Evolutionary conservation across 2,329 filamentous ascomycete species (phyloP).

Genomic region (Neofusicoccum kwambonambiense): DNA sequence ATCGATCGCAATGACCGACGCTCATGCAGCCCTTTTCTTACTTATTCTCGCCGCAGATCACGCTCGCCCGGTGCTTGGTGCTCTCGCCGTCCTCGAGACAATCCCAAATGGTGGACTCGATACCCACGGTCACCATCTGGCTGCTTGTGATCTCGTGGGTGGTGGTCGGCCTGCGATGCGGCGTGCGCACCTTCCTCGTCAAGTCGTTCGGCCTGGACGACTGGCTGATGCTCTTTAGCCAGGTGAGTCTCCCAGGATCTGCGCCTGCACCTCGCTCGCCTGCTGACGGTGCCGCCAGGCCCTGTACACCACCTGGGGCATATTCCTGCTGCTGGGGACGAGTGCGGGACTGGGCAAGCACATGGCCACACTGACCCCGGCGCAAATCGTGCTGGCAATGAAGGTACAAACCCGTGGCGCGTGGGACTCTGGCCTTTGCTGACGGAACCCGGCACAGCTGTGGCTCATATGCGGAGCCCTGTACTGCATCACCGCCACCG

Average conservation of each 20-base stretch:
- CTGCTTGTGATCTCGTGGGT: conserved; percentile 39
- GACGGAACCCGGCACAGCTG: conserved; percentile 29
- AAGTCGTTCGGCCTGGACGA: conserved; percentile 42
- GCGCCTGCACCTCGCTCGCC: not conserved
- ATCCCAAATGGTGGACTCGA: not conserved
- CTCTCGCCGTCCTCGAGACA: not conserved
- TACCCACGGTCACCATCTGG: not conserved
- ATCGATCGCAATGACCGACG: not conserved
- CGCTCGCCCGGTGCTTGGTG: not conserved
- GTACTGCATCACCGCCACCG: conserved; percentile 49
- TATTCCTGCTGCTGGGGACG: conserved; percentile 31
- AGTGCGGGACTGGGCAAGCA: conserved; percentile 38
- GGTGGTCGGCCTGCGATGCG: conserved; percentile 37
- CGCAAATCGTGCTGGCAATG: conserved; percentile 29
- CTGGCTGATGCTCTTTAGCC: conserved; percentile 40
- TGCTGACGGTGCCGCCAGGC: conserved; percentile 24
- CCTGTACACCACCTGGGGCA: conserved; percentile 40
- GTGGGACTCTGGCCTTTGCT: not conserved
- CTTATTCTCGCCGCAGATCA: not conserved
- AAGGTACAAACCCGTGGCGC: conserved; percentile 21
- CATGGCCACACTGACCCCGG: conserved; percentile 25
- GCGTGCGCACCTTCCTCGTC: conserved; percentile 36
- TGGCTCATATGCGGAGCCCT: conserved; percentile 58
- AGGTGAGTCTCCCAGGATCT: conserved; percentile 37
- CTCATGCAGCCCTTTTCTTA: not conserved